These are phyloP conservation scores for Cordyceps farinosa DNA, from an alignment of 2,329 filamentous ascomycete genomes.

Conservation along the genomic window DNA sequence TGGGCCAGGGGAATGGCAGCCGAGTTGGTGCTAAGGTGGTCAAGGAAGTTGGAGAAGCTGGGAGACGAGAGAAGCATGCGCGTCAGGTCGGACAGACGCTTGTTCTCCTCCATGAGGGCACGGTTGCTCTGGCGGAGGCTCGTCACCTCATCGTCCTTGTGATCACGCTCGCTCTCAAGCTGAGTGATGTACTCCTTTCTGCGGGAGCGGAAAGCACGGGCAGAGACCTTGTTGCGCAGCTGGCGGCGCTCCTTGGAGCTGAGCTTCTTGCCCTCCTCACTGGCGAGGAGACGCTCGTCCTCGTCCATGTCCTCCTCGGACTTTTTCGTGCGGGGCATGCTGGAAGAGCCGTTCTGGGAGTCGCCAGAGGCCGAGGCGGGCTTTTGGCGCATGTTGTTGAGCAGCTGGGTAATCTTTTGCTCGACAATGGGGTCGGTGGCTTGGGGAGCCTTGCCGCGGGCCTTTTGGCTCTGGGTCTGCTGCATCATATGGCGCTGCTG, in stretches of 20 bases:
- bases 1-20: slow-evolving; percentile 40
- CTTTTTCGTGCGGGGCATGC: slow-evolving; percentile 75
- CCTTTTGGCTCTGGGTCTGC: slow-evolving; percentile 40
- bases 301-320: slow-evolving; percentile 99
- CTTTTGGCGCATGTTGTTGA: slow-evolving; percentile 88
- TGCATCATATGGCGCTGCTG: slow-evolving; percentile 61
- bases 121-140: slow-evolving; percentile 79
- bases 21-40: slow-evolving; percentile 63
- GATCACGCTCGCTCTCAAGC: slow-evolving; percentile 83
- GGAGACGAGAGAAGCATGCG: slow-evolving; percentile 77
- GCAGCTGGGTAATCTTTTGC: slow-evolving; percentile 87
- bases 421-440: slow-evolving; percentile 70
- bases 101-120: slow-evolving; percentile 79
- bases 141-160: slow-evolving; percentile 77
- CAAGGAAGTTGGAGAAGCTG: slow-evolving; percentile 78
- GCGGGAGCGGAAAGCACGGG: slow-evolving; percentile 93
- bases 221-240: slow-evolving; percentile 98
- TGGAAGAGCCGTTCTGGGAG: slow-evolving; percentile 51
- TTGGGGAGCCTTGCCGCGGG: slow-evolving; percentile 49
- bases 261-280: slow-evolving; percentile 98
- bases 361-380: slow-evolving; percentile 48
- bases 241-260: slow-evolving; percentile 95
- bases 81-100: slow-evolving; percentile 72
- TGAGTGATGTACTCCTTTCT: slow-evolving; percentile 98
- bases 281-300: slow-evolving; percentile 89